Percentiles rank a stretch among this genome's conserved stretches.
phyloP scores from a whole-genome alignment of 2,329 filamentous ascomycete genomes.

The Cladobotryum protrusum region DNA sequence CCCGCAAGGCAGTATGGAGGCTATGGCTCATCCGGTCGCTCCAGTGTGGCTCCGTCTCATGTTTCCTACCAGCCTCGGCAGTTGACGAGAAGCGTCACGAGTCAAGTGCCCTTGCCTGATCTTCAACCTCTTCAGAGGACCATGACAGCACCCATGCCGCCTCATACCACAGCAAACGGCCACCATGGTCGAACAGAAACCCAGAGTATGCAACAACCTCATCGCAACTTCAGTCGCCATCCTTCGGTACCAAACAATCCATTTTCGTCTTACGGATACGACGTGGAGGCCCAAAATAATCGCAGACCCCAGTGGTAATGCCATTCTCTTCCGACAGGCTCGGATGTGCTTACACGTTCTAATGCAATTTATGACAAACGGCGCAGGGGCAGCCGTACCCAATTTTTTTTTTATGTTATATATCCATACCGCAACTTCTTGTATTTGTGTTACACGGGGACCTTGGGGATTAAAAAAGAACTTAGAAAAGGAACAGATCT shows the following conservation, averaged over 20 bases:
- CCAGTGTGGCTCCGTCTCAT: slow-evolving; percentile 12
- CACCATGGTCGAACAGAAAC: slow-evolving; percentile 23
- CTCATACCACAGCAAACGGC: slow-evolving; percentile 17
- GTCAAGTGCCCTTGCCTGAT: slow-evolving; percentile 24
- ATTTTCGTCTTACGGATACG: slow-evolving; percentile 28
- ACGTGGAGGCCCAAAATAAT: slow-evolving; percentile 30
- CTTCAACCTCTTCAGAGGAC: slow-evolving; percentile 35
- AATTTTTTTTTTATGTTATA: neutral
- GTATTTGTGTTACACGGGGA: no score
- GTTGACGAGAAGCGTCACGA: slow-evolving; percentile 35
- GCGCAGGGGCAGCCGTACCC: neutral
- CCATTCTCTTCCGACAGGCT: slow-evolving; percentile 7
- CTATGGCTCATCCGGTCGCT: neutral
- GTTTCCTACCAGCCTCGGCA: slow-evolving; percentile 17
- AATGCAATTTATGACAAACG: slow-evolving; percentile 4
- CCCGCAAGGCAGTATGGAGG: slow-evolving; percentile 9
- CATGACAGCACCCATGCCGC: slow-evolving; percentile 38
- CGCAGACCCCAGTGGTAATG: slow-evolving; percentile 21
- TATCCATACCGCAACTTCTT: neutral
- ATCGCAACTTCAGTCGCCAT: neutral
- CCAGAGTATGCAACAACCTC: slow-evolving; percentile 15
- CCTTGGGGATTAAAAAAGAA: no score
- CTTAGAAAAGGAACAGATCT: no score
- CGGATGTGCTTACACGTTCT: slow-evolving; percentile 8
- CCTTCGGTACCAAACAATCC: neutral